Evolutionary conservation across 2,329 filamentous ascomycete species (phyloP).

Genomic region (Calonectria multiphialidica): DNA sequence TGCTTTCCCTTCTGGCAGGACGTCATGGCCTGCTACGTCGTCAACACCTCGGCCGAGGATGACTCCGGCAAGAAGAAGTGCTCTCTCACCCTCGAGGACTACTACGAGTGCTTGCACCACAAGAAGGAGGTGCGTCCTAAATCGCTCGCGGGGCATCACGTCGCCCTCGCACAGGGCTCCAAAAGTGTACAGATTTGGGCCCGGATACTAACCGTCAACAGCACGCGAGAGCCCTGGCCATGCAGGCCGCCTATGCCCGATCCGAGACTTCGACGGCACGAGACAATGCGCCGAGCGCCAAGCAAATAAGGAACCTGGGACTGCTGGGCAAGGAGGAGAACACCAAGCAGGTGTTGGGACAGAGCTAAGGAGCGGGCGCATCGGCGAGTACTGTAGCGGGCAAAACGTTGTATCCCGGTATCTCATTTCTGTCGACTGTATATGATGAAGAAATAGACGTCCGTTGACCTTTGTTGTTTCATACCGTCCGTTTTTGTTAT

Average conservation of each 20-base stretch:
- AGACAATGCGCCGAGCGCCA: constrained; percentile 84
- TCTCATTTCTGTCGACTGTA: constrained; percentile 29
- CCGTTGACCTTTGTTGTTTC: constrained; percentile 23
- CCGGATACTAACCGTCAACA: constrained; percentile 52
- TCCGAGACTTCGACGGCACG: constrained; percentile 79
- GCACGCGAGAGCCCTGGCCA: constrained; percentile 81
- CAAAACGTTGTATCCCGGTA: constrained; percentile 11
- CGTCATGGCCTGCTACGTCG: constrained; percentile 96
- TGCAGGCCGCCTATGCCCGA: constrained; percentile 89
- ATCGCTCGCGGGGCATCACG: neutral
- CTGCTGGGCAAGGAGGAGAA: constrained; percentile 88
- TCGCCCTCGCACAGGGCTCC: neutral
- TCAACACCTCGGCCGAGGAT: constrained; percentile 87
- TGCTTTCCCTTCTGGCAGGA: constrained; percentile 99
- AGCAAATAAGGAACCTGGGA: constrained; percentile 89
- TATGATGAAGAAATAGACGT: constrained; percentile 39
- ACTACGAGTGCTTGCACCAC: constrained; percentile 99
- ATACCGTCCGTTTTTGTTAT: neutral
- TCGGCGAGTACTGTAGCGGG: neutral
- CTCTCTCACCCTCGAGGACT: constrained; percentile 87
- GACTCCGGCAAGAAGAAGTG: constrained; percentile 90
- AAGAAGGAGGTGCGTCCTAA: constrained; percentile 87
- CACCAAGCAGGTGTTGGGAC: constrained; percentile 69
- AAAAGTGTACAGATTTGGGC: neutral
- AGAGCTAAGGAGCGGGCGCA: constrained; percentile 37